Conservation (phyloP, 257 asterid genomes). For the Solanum paucissectum region DNA sequence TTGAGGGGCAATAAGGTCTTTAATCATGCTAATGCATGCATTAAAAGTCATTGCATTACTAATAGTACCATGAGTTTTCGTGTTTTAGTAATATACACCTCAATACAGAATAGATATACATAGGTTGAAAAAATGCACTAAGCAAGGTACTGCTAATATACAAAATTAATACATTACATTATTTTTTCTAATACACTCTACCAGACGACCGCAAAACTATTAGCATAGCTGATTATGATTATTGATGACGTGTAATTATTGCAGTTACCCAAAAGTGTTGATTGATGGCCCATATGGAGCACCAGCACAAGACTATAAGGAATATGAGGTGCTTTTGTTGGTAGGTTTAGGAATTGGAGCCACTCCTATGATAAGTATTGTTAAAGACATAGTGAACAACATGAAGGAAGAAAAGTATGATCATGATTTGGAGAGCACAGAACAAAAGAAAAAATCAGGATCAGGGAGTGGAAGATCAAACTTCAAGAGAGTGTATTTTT, state of each 20-base stretch:
- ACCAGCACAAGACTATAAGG: slow-evolving; percentile 91
- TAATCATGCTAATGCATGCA: too few relatives aligned
- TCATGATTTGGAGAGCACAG: slow-evolving; percentile 9
- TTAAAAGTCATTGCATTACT: too few relatives aligned
- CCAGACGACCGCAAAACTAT: not conserved
- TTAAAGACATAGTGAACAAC: slow-evolving; percentile 78
- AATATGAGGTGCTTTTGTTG: slow-evolving; percentile 63
- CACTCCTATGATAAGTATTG: slow-evolving; percentile 85
- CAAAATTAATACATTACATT: too few relatives aligned
- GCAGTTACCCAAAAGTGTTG: slow-evolving; percentile 58
- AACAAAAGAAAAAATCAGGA: not conserved
- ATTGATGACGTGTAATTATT: too few relatives aligned
- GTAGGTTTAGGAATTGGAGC: slow-evolving; percentile 91
- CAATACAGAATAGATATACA: too few relatives aligned
- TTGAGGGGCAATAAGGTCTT: not conserved
- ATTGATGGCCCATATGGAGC: slow-evolving; percentile 96
- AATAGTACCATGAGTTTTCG: not conserved
- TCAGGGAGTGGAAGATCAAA: slow-evolving; percentile 13
- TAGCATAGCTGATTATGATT: not conserved
- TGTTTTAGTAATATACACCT: not conserved
- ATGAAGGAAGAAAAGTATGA: slow-evolving; percentile 34
- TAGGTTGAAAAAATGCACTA: not conserved
- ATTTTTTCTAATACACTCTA: not conserved
- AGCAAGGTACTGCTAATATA: too few relatives aligned
- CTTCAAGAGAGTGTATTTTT: slow-evolving; percentile 67